A percentile compares a stretch with the other conserved stretches of the same genome.
These are phyloP conservation scores for Aspergillus sojae DNA, from an alignment of 2,329 filamentous ascomycete species.

Conservation along the genomic window DNA sequence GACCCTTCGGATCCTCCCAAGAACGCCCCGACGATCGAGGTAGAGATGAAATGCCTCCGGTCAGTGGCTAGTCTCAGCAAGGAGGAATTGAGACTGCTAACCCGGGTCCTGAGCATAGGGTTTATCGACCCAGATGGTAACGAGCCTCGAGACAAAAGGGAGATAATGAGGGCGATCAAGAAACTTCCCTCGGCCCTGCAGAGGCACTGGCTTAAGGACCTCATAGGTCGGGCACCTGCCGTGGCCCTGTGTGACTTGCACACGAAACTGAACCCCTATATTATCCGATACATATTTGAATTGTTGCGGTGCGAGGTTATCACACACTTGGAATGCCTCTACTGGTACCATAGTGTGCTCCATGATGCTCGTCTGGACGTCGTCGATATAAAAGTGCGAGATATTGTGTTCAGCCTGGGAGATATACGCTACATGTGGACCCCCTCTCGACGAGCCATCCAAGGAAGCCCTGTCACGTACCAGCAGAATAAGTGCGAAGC, in stretches of 20 bases:
- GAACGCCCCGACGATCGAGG: not conserved
- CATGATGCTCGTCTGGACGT: not conserved
- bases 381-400: slow-evolving; percentile 14
- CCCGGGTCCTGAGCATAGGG: slow-evolving; percentile 26
- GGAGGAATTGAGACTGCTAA: slow-evolving; percentile 26
- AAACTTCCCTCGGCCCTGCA: slow-evolving; percentile 15
- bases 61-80: slow-evolving; percentile 23
- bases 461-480: not conserved
- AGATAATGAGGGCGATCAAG: slow-evolving; percentile 13
- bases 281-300: slow-evolving; percentile 22
- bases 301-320: slow-evolving; percentile 31
- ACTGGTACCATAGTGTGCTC: slow-evolving; percentile 21
- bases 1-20: slow-evolving; percentile 2
- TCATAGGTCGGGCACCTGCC: slow-evolving; percentile 20
- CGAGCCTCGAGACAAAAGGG: not conserved
- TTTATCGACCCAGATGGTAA: slow-evolving; percentile 4
- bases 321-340: slow-evolving; percentile 22
- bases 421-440: slow-evolving; percentile 38
- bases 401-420: slow-evolving; percentile 24
- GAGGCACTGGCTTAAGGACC: slow-evolving; percentile 18
- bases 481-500: slow-evolving; percentile 40
- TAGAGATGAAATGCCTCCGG: slow-evolving; percentile 20
- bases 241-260: slow-evolving; percentile 27
- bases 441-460: slow-evolving; percentile 13
- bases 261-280: slow-evolving; percentile 25